Base-by-base conservation (phyloP, 305 asterid genomes). In the Euphrasia arctica region DNA sequence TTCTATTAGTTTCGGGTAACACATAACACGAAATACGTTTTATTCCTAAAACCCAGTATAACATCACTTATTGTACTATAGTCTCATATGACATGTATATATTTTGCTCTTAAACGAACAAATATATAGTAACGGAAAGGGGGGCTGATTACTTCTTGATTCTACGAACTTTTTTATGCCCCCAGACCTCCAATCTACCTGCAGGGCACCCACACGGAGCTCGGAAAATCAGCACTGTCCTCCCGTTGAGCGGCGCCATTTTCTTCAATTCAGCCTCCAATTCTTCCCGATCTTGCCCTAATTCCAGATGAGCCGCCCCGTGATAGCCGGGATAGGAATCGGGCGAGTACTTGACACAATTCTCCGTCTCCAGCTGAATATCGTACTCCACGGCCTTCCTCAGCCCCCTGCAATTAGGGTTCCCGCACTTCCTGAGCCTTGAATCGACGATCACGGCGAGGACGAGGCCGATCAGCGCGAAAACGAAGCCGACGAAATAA, bases 131-230 rank as follows among this genome's bases (percentile, higher is more conserved):
- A 47, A 43, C 55, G 39, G 32, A 54, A 45, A 8, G 45, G 48
- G 49, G 54, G 15, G 15, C 15, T 8, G 4, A 62, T 66, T 59
- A 75, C 56, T 81, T 80, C 79, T 81, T 78, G 65, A 81, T 68
- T 67, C 82, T 78, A 61, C 89, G 84, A 60, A 76, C 32, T 78
- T 78, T 80, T 79, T 71, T 83, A 42, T 68, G 67, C 3, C 84
- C 89, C 81, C 84, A 80, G 74, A 83, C 89, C 79, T 83, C 86
- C 77, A 83, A 65, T 60, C 84, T 83, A 22, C 84, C 84, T 15
- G 74, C 76, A 10, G 89, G 82, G 28, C 89, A 83, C 25, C 89
- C 89, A 62, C 89, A 83, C 0, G 79, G 79, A n/a, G 84, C 74
- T 63, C 89, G 79, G 72, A 83, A 83, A 29, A 83, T 69, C 28